A percentile compares a stretch with the other conserved stretches of the same genome.
Conservation (phyloP, 2,329 filamentous ascomycete species). For the Ampelomyces quisqualis region DNA sequence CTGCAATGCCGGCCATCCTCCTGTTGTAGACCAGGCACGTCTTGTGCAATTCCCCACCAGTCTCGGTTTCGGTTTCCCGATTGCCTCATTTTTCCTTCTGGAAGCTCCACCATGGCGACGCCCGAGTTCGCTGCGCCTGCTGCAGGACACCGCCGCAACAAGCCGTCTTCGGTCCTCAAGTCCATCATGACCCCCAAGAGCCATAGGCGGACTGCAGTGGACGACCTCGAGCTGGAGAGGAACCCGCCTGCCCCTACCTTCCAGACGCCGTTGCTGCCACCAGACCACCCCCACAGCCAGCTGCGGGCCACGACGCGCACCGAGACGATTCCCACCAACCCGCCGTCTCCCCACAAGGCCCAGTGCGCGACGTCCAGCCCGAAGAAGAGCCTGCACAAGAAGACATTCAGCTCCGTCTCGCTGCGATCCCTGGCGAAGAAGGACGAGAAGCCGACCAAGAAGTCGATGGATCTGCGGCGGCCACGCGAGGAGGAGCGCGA, state of each 20-base stretch:
- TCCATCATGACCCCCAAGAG: constrained; percentile 55
- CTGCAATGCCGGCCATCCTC: constrained; percentile 24
- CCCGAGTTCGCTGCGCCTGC: constrained; percentile 22
- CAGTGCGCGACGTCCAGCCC: constrained; percentile 42
- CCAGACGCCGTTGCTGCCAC: constrained; percentile 50
- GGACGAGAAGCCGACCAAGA: constrained; percentile 34
- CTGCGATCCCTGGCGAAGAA: constrained; percentile 55
- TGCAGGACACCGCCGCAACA: constrained; percentile 42
- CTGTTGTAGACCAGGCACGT: constrained; percentile 27
- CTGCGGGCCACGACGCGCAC: constrained; percentile 29
- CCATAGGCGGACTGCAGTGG: constrained; percentile 52
- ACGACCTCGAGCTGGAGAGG: constrained; percentile 34
- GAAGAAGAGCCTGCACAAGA: constrained; percentile 50
- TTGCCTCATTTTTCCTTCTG: constrained; percentile 6
- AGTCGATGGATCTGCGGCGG: constrained; percentile 32
- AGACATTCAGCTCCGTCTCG: constrained; percentile 57
- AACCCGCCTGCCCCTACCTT: constrained; percentile 27
- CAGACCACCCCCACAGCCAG: constrained; percentile 51
- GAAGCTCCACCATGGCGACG: constrained; percentile 25
- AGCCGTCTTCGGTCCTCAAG: constrained; percentile 50
- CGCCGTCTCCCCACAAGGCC: constrained; percentile 41
- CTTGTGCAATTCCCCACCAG: constrained; percentile 15
- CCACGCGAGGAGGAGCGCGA: constrained; percentile 30
- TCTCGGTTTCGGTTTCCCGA: constrained; percentile 10
- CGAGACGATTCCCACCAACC: constrained; percentile 43